Evolutionary conservation across 441 rosid species (phyloP), one percentile per base, ranked within the genome.

Genomic region (Francoa sonchifolia): DNA sequence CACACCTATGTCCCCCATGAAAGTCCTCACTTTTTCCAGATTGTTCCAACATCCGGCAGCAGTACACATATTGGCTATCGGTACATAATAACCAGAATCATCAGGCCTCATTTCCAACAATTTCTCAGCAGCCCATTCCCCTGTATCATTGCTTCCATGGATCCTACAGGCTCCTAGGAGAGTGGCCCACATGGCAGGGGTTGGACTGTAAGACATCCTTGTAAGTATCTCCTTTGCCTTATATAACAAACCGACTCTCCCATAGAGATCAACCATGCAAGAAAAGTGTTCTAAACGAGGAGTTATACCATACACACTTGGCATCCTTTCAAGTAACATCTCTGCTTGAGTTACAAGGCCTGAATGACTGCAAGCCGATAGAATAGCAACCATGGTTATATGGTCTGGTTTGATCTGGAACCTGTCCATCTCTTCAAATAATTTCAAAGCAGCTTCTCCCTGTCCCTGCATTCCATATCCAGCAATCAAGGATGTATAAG

Each of bases 351-450:
- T 29, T 46, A 74, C 72, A 28, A 85, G 64, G 41, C 76, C 73
- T 8, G 82, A 79, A 62, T 82, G 96, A 34, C 96, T 82, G 44
- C 90, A 82, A 5, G 94, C 96, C 5, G 93, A 66, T 46, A 79
- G 66, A 59, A 74, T 69, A 33, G 90, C 87, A 49, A 79, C 76
- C 82, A 85, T 74, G 8, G 79, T 72, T 55, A 82, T 44, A 57
- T 57, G 71, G 61, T 85, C 96, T 6, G 94, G 94, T 60, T 48
- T 72, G 39, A 79, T 71, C 43, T 56, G 58, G 11, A 31, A 38
- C 47, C 25, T 34, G 43, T 48, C 35, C 87, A 86, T 82, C 59
- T 82, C 80, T 26, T 66, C 17, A 35, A 79, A 79, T 42, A 74
- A 63, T 18, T 55, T 59, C 42, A 82, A 9, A 3, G 86, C 83